Base-by-base conservation (phyloP, 2,329 filamentous ascomycete species). In the Penicillium sp. region DNA sequence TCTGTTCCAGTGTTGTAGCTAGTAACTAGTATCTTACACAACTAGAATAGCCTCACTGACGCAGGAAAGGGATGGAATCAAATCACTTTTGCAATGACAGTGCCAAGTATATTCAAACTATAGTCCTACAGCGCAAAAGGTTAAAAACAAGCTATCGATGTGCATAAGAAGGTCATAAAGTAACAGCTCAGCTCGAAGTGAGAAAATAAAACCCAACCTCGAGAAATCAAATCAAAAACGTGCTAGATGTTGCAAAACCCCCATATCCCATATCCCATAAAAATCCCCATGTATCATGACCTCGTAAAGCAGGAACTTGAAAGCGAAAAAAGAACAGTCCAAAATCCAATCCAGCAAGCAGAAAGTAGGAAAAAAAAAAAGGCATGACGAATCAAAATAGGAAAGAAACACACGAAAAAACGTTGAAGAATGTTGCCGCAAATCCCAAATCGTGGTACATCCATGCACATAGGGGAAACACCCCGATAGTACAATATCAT, bases 261-360 rank as follows among this genome's bases (percentile, higher is more conserved):
- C 53, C 63, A 60, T 51, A 54, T 38, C 59, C 33, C 30, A 33
- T 33, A 12, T 60, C 47, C 54, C 44, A 58, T 55, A 59, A 47
- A 47, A 22, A 50, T 3, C 17, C 33, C 38, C 63, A 63, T 68
- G 61, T 69, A 66, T 71, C 70, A 56, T 72, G 56, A 68, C 53
- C 68, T 72, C 70, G 58, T 72, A 60, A 63, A 63, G 54, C 63
- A 63, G 67, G 63, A 38, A 57, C 28, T 37, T 45, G 35, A 50
- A 30, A 54, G 19, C 30, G 37, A 58, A n/a, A 55, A 7, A 4
- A 26, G 3, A 19, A 53, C 17, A 38, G 19, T 19, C 19, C 44
- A 47, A 26, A 38, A 28, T 19, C 19, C 44, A 47, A 26, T 22
- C 19, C 44, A 47, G 28, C 54, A 49, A 55, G 50, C 26, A 63